Base-by-base conservation (phyloP, 441 rosid genomes). In the Adansonia grandidieri region DNA sequence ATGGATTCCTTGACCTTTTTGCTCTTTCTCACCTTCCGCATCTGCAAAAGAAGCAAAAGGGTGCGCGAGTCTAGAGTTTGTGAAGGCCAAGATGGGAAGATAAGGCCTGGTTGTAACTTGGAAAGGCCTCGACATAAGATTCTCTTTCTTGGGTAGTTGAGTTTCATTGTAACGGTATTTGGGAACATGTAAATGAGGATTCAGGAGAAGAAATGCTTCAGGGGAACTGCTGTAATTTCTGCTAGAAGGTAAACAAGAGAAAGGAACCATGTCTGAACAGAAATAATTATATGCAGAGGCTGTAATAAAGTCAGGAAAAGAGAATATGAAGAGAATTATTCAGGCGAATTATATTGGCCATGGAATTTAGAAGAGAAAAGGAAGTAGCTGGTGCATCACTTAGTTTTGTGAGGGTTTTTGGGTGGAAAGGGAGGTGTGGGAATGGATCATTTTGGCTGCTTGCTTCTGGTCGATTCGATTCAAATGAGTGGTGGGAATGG, bases 41-140 rank as follows among this genome's bases (percentile, higher is more conserved):
- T 86, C 90, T 0, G 93, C 93, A 73, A 88, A 92, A 71, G 98
- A 92, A 1, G 96, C 97, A 79, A 87, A 91, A 85, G 92, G 89
- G 80, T 79, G 74, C 0, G 68, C 40, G 54, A 82, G 84, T 85
- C 86, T 84, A 0, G 83, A 77, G 71, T 17, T 82, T 20, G 60
- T 82, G 24, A 81, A 75, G 77, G 80, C 82, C 65, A 81, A 69
- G 62, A 82, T 57, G 5, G 88, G 86, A 68, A 80, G 83, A 75
- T 79, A 83, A 81, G 81, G 82, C 67, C 81, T 86, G 61, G 81
- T 69, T 10, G 80, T 80, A 1, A 77, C 77, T 44, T 75, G 81
- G 54, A 70, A 76, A 56, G 87, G 81, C 77, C 81, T 87, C 28
- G 79, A 74, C 69, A 71, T 68, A 22, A 79, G 75, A 80, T 62